Evolutionary conservation across 148 eudicot species (phyloP), one percentile per base, ranked within the genome.

Genomic region (Vaccinium darrowii): DNA sequence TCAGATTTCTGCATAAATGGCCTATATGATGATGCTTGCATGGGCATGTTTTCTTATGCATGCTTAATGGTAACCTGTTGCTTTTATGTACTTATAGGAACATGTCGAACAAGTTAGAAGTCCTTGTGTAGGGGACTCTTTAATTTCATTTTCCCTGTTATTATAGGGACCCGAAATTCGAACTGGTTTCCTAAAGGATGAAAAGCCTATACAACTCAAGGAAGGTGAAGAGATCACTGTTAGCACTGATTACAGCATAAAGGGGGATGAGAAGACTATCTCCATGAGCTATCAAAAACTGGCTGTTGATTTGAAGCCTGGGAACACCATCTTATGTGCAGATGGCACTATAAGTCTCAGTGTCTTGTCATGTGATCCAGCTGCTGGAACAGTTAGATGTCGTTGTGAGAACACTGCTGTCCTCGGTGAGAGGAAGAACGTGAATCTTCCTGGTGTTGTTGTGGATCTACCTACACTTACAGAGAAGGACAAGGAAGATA

Each of bases 401-500:
- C 86, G 91, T 52, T 93, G 95, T 82, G 93, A 93, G 86, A 93
- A 93, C 87, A 90, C 92, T 65, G 91, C 95, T 43, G 74, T 80
- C 23, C 85, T 93, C 5, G 92, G 95, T 79, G 95, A 93, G 86
- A 90, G 92, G 87, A 93, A 93, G 83, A 93, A 93, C 82, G 93
- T 91, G 76, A 93, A 93, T 84, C 95, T 93, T 86, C 95, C 95
- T 81, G 95, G 95, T 73, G 89, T 93, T 84, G 88, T 90, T 19
- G 95, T 93, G 83, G 95, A 93, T 89, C 90, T 93, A 87, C 95
- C 95, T 51, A 93, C 95, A 14, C 90, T 93, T 39, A 93, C 95
- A 3, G 95, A 93, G 82, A 93, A 93, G 87, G 95, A 93, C 86
- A 88, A 86, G 84, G 95, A 93, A 89, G 95, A 93, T 88, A 93